Percentiles rank a stretch among this genome's conserved stretches.
Evolutionary conservation across 129 eudicot species (phyloP).

Genomic region (Artemisia argyi): DNA sequence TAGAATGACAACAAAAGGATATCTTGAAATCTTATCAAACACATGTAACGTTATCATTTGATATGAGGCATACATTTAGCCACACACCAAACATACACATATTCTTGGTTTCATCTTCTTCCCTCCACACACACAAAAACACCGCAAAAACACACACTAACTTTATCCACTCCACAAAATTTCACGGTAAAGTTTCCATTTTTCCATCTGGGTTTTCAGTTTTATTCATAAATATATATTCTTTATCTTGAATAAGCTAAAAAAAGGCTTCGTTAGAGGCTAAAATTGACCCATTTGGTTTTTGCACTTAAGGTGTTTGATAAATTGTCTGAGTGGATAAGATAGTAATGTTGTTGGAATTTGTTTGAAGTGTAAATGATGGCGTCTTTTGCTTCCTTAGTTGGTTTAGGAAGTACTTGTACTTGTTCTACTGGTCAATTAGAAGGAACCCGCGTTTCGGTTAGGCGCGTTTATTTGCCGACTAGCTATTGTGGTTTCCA

Average conservation of each 20-base stretch:
- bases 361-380: conserved; percentile 33
- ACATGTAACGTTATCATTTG: conserved; percentile 39
- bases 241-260: neutral
- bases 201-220: conserved; percentile 13
- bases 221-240: neutral
- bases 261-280: neutral
- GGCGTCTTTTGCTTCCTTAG: conserved; percentile 87
- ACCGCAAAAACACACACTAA: conserved; percentile 11
- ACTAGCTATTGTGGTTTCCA: conserved; percentile 53
- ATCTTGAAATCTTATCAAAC: conserved; percentile 57
- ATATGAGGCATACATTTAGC: conserved; percentile 58
- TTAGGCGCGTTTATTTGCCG: conserved; percentile 46
- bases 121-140: conserved; percentile 22
- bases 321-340: conserved; percentile 20
- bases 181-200: conserved; percentile 36
- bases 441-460: conserved; percentile 58
- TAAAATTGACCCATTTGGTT: conserved; percentile 24
- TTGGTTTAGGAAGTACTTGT: conserved; percentile 76
- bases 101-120: conserved; percentile 33
- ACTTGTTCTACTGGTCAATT: conserved; percentile 58
- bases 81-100: conserved; percentile 61
- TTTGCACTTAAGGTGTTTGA: conserved; percentile 41
- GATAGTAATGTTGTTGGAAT: conserved; percentile 42
- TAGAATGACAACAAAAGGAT: conserved; percentile 26
- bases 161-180: conserved; percentile 33